Conservation (phyloP, 164 flowering plant species). For the Nelumbo lutea region DNA sequence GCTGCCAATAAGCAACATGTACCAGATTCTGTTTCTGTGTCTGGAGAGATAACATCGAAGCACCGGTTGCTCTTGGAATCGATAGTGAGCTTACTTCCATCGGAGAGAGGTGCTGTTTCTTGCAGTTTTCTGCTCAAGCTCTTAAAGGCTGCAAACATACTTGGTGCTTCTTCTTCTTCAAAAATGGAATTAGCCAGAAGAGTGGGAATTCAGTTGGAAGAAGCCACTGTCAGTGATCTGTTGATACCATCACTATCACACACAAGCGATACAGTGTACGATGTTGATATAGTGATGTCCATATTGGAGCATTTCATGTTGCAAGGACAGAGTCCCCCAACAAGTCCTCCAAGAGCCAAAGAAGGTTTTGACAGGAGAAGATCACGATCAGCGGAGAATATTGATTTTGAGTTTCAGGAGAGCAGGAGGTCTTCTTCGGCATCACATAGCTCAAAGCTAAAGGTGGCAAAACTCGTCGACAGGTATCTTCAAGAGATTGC, state of each 20-base stretch:
- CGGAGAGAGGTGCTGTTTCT: slow-evolving; percentile 72
- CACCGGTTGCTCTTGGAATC: slow-evolving; percentile 73
- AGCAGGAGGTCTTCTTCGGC: slow-evolving; percentile 82
- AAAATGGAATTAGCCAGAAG: slow-evolving; percentile 76
- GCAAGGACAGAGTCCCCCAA: slow-evolving; percentile 87
- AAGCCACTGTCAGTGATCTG: slow-evolving; percentile 71
- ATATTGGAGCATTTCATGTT: slow-evolving; percentile 81
- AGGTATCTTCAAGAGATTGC: slow-evolving; percentile 78
- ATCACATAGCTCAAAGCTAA: slow-evolving; percentile 77
- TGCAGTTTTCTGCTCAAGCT: slow-evolving; percentile 78
- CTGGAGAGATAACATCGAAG: slow-evolving; percentile 40
- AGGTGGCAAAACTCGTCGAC: slow-evolving; percentile 91
- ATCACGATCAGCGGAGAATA: slow-evolving; percentile 83
- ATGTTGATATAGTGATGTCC: slow-evolving; percentile 67
- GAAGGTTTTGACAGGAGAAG: slow-evolving; percentile 51
- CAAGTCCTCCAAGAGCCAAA: slow-evolving; percentile 60
- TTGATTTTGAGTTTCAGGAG: slow-evolving; percentile 67
- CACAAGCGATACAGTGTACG: slow-evolving; percentile 47
- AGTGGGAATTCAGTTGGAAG: slow-evolving; percentile 82
- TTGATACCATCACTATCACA: slow-evolving; percentile 57
- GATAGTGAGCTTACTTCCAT: slow-evolving; percentile 75
- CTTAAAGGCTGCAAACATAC: slow-evolving; percentile 67
- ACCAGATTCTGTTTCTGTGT: slow-evolving; percentile 39
- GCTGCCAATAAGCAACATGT: slow-evolving; percentile 18
- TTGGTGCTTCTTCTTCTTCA: slow-evolving; percentile 71